Base-by-base conservation (phyloP, 352 stramenopile genomes). In the Plasmopara viticola region DNA sequence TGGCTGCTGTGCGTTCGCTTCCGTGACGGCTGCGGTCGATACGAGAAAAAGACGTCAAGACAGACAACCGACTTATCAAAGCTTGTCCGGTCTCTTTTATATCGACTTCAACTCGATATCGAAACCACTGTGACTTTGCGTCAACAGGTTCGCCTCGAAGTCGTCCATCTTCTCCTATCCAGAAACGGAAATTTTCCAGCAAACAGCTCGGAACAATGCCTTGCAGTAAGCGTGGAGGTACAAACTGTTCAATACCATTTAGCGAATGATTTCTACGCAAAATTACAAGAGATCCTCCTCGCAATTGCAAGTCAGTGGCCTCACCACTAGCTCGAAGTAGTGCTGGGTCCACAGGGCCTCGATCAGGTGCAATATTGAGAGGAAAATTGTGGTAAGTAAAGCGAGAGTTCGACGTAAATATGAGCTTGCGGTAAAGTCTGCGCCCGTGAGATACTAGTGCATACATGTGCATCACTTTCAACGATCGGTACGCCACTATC, bases 391-490 rank as follows among this genome's bases (percentile, higher is more conserved):
- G 94, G 25, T 98, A 74, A 59, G 85, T 98, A 12, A 96, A 59
- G 2, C 84, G 85, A 37, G 96, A 92, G 64, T 98, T 97, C 0
- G 95, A 99, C 6, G 96, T 98, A 65, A 99, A 99, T 34, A 98
- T 88, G 9, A 99, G 77, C 38, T 97, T 97, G 5, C 96, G 79
- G 63, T 98, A 97, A 59, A 98, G 91, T 10, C 95, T 79, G 18
- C 97, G 82, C 6, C 95, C 97, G 62, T 99, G 90, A 44, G 97
- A 97, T 12, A 98, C 84, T 15, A 99, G 79, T 45, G 97, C 94
- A 69, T 96, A 99, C 15, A 99, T 83, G 39, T 98, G 94, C 34
- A 99, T 86, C 17, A 97, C 80, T 39, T 97, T 63, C 56, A 87
- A 73, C 13, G 67, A 53, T 41, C 95, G 79, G 51, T 96, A 97